These are phyloP conservation scores for Aspergillus affinis DNA, from an alignment of 495 filamentous ascomycete genomes.

Conservation along the genomic window DNA sequence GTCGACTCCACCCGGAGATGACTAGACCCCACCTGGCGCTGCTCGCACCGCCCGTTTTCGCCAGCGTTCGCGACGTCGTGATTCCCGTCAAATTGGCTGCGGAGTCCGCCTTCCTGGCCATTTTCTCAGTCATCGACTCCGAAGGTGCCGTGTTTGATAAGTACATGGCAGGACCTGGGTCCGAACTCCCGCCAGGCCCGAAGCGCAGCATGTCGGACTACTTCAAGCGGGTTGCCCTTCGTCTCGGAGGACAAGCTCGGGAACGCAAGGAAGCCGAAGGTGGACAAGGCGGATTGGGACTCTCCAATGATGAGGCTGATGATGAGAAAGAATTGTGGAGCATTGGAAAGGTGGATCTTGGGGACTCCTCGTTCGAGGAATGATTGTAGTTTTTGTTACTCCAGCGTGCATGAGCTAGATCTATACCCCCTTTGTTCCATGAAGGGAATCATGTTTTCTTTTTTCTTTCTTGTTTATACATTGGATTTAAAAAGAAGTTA, in stretches of 20 bases:
- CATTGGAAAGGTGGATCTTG: slow-evolving; percentile 87
- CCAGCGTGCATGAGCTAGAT: slow-evolving; percentile 18
- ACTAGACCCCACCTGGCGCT: slow-evolving; percentile 74
- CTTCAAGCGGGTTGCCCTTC: slow-evolving; percentile 87
- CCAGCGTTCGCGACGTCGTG: slow-evolving; percentile 85
- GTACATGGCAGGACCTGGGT: slow-evolving; percentile 67
- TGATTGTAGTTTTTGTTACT: slow-evolving; percentile 32
- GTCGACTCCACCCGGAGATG: slow-evolving; percentile 71
- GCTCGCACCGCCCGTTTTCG: slow-evolving; percentile 81
- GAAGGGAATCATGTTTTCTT: slow-evolving; percentile 3
- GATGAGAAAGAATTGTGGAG: slow-evolving; percentile 96
- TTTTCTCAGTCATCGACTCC: slow-evolving; percentile 88
- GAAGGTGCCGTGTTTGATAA: slow-evolving; percentile 88
- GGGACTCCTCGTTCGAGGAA: slow-evolving; percentile 59
- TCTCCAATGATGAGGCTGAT: slow-evolving; percentile 85
- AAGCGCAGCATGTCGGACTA: slow-evolving; percentile 96
- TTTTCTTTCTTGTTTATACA: not conserved
- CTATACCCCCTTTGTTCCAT: slow-evolving; percentile 11
- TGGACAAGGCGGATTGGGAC: slow-evolving; percentile 77
- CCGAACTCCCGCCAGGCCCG: slow-evolving; percentile 60
- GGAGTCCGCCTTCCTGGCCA: slow-evolving; percentile 88
- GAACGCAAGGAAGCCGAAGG: slow-evolving; percentile 89
- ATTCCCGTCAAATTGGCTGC: slow-evolving; percentile 95
- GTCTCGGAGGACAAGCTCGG: slow-evolving; percentile 77
- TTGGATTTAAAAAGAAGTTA: not conserved